Base-by-base conservation (phyloP, 352 stramenopile species). In the Plasmopara halstedii region DNA sequence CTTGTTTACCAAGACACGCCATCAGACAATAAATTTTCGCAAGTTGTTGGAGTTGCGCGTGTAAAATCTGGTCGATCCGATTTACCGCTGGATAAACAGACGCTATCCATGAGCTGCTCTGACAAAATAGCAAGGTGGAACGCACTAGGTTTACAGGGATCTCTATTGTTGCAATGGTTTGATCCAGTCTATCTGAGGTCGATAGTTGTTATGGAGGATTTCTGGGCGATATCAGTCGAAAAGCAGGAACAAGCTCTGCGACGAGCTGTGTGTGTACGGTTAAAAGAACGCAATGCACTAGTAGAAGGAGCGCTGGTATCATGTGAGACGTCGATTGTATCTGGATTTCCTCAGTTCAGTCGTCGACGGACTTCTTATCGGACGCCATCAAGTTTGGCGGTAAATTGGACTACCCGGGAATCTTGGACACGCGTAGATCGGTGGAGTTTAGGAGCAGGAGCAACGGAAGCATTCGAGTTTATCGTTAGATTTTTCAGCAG, bases 51-150 rank as follows among this genome's bases (percentile, higher is more conserved):
- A 26, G 62, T 83, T 44, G 64, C 92, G 7, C 83, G 91, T 15
- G 71, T 88, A 33, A 98, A 98, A 50, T 94, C 89, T 5, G 91
- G 89, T 37, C 73, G 91, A 25, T 97, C 91, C 0, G 94, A 98
- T 61, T 62, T 97, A 15, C 77, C 85, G 8, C 21, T 47, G 15
- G 68, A 88, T 43, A 85, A 94, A 38, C 83, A 90, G 62, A 95
- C 85, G 41, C 61, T 83, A 29, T 95, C 80, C 3, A 95, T 97
- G 85, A 97, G 88, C 33, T 98, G 91, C 60, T 95, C 81, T 8
- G 88, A 98, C 57, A 98, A 98, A 67, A 35, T 98, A 38, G 73
- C 85, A 26, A 77, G 79, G 58, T 98, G 91, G 91, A 73, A 67
- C 25, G 50, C 71, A 7, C 19, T 87, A 4, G 91, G 91, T 7